Evolutionary conservation across 345 rosid species (phyloP).

Genomic region (Eucalyptus virginea): DNA sequence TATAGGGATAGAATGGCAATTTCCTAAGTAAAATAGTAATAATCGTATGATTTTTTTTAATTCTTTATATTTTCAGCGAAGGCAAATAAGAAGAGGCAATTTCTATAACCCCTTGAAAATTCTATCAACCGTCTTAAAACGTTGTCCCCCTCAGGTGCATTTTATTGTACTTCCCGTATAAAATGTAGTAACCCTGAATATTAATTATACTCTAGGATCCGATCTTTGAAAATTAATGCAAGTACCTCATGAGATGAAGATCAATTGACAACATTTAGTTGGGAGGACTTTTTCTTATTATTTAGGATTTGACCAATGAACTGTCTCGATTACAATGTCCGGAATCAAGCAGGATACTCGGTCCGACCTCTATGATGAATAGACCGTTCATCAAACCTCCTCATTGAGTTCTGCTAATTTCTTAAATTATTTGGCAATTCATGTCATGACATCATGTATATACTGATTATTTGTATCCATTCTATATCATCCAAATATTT

Average conservation of each 20-base stretch:
- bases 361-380: fast-evolving
- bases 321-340: not conserved
- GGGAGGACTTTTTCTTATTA: not conserved
- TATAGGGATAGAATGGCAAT: not conserved
- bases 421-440: not conserved
- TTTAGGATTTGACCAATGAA: not conserved
- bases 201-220: too few species aligned
- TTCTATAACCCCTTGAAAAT: not conserved
- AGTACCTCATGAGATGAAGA: not conserved
- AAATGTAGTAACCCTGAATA: not conserved
- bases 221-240: not conserved
- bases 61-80: not conserved
- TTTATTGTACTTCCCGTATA: not conserved
- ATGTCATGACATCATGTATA: not conserved
- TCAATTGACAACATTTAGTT: not conserved
- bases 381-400: not conserved
- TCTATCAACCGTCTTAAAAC: not conserved
- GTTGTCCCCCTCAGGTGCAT: not conserved
- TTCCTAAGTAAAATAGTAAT: not conserved
- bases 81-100: fast-evolving
- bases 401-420: fast-evolving
- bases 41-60: fast-evolving
- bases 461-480: not conserved
- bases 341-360: not conserved
- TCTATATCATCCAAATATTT: not conserved